Percentiles rank a stretch among this genome's conserved stretches.
These are phyloP conservation scores for Blastobotrys ciferrii DNA, from an alignment of 1,139 yeast species.

Conservation along the genomic window DNA sequence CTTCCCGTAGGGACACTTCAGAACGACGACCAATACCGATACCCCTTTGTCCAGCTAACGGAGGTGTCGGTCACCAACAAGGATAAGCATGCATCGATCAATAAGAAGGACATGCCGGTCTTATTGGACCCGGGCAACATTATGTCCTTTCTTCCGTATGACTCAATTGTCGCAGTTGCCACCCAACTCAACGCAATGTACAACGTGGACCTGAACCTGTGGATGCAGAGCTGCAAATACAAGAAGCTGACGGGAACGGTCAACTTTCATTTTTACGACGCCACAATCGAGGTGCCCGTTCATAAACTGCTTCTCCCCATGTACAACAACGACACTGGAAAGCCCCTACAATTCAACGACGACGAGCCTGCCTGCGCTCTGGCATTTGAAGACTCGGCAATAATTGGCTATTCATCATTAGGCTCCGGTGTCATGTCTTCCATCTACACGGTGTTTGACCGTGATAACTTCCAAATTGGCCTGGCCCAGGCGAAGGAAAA, in stretches of 20 bases:
- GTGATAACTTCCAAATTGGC: constrained; percentile 57
- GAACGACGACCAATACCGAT: constrained; percentile 11
- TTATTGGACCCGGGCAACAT: constrained; percentile 40
- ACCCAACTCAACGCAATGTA: constrained; percentile 29
- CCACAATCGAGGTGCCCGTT: constrained; percentile 54
- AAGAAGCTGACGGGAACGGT: constrained; percentile 53
- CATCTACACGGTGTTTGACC: constrained; percentile 59
- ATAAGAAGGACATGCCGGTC: constrained; percentile 22
- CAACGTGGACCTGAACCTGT: constrained; percentile 19
- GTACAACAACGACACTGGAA: constrained; percentile 28
- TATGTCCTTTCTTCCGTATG: constrained; percentile 31
- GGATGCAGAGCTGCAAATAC: constrained; percentile 67
- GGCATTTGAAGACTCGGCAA: constrained; percentile 51
- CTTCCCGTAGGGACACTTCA: constrained; percentile 27
- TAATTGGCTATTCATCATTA: constrained; percentile 53
- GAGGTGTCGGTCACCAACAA: constrained; percentile 49
- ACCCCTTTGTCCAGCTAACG: constrained; percentile 58
- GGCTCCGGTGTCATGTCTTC: constrained; percentile 62
- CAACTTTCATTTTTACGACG: constrained; percentile 53
- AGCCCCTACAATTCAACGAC: constrained; percentile 45
- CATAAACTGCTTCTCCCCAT: constrained; percentile 49
- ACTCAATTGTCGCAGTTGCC: constrained; percentile 24
- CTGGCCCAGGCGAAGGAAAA: constrained; percentile 44
- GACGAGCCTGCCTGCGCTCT: constrained; percentile 61
- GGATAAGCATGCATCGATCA: constrained; percentile 12